Evolutionary conservation across 2,329 filamentous ascomycete species (phyloP).

Genomic region (Trichophyton benhamiae): DNA sequence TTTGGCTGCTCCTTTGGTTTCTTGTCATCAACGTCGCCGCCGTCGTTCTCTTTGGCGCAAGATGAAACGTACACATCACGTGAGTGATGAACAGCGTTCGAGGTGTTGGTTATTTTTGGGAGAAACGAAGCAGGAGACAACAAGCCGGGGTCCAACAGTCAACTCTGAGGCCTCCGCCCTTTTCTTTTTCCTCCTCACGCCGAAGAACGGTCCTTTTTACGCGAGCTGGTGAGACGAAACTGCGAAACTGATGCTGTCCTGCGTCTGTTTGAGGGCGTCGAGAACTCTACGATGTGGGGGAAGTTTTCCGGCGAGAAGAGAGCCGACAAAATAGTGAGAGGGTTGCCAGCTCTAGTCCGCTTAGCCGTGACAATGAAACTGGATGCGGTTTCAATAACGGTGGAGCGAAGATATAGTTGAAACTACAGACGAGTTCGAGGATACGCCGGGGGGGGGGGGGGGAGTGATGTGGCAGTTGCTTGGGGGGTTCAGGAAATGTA

Average conservation of each 20-base stretch:
- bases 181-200: neutral
- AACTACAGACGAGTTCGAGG: neutral
- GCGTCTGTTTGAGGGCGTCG: neutral
- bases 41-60: neutral
- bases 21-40: neutral
- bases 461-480: no score
- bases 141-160: neutral
- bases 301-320: neutral
- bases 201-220: neutral
- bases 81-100: neutral
- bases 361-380: neutral
- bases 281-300: neutral
- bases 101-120: neutral
- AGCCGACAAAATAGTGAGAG: neutral
- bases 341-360: no score
- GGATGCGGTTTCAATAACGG: neutral
- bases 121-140: neutral
- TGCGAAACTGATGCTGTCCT: neutral
- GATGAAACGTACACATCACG: slow-evolving; percentile 3
- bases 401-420: neutral
- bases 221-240: neutral
- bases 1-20: neutral
- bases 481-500: neutral
- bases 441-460: neutral
- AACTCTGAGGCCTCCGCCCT: no score